Base-by-base conservation (phyloP, 2,329 filamentous ascomycete species). In the Trichocomaceae sp. region DNA sequence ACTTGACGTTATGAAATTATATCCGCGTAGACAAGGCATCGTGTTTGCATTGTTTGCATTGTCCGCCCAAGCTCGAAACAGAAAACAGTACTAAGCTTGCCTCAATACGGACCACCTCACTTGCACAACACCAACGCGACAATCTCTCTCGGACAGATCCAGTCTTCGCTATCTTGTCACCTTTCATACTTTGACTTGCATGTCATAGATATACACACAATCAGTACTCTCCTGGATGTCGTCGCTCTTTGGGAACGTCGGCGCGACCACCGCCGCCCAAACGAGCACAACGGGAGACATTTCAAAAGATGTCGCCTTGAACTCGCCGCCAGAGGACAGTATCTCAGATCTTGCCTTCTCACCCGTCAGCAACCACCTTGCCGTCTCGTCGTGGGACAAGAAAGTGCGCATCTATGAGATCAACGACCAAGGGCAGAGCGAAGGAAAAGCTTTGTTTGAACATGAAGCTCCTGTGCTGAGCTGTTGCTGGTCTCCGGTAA, bases 391-490 rank as follows among this genome's bases (percentile, higher is more conserved):
- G 64, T 99, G 93, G 93, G 93, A 99, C 75, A 95, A 95, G 77
- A 95, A 96, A 72, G 90, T 97, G 60, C 87, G 91, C 67, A 92
- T 99, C 69, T 99, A 97, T 75, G 90, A 97, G 72, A 90, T 97
- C 68, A 83, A 86, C 61, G 75, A 74, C 55, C 83, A 83, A 61
- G 90, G 90, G 44, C 82, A 87, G 68, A 92, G 87, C 66, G 83
- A 90, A 69, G 90, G 90, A 49, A 92, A 91, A 66, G 90, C 90
- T 59, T 77, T 86, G 57, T 95, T 93, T 67, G 87, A 95, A 62
- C 89, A 95, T 73, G 86, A 90, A 61, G 88, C 81, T 45, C 90
- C 91, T 2, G 91, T 95, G 2, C 76, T 99, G 58, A 87, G 83
- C 68, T 86, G 86, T 60, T 87, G 90, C 66, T 97, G 92, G 82